A percentile compares a stretch with the other conserved stretches of the same genome.
Conservation (phyloP, 306 rosid genomes). For the Castanea mollissima region DNA sequence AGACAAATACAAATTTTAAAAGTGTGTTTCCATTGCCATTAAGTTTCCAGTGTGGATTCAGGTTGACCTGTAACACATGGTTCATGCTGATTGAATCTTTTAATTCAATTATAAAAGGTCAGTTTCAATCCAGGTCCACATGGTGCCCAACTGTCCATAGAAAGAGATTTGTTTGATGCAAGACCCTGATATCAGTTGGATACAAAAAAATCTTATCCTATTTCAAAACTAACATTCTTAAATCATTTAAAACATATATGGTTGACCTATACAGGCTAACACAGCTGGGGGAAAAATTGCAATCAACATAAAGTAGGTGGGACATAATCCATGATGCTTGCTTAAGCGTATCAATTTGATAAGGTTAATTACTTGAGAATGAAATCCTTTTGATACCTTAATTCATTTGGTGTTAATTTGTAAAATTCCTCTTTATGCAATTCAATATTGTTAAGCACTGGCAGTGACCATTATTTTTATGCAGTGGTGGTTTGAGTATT, state of each 20-base stretch:
- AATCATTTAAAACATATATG: too few species aligned
- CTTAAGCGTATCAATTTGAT: background rate
- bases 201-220: too few species aligned
- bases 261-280: too few species aligned
- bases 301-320: too few species aligned
- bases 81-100: background rate
- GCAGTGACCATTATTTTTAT: constrained; percentile 7
- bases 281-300: too few species aligned
- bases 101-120: background rate
- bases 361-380: background rate
- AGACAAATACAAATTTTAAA: background rate
- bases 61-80: background rate
- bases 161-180: too few species aligned
- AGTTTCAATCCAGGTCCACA: background rate
- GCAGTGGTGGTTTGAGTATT: constrained; percentile 4
- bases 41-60: background rate
- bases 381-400: background rate
- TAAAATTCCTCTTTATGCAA: background rate
- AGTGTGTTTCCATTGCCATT: background rate
- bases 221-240: too few species aligned
- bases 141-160: too few species aligned
- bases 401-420: background rate
- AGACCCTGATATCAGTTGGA: too few species aligned
- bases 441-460: constrained; percentile 9
- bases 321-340: background rate